Conservation (phyloP, 257 asterid species). For the Jacaranda mimosifolia region DNA sequence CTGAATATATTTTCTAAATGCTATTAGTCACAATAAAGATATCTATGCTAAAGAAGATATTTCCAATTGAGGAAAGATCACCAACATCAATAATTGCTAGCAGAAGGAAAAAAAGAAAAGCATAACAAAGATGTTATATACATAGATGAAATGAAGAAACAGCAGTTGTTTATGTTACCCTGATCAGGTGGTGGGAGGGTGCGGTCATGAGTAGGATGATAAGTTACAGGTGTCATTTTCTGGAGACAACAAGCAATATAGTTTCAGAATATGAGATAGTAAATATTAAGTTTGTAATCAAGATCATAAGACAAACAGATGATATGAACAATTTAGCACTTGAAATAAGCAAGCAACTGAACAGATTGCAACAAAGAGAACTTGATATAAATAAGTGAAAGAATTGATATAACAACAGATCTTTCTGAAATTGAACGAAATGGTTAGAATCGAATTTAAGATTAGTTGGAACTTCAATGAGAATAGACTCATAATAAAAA, state of each 20-base stretch:
- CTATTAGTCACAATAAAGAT: background rate
- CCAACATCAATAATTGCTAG: constrained; percentile 14
- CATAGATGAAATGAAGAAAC: background rate
- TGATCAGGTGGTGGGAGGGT: constrained; percentile 58
- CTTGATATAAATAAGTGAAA: constrained; percentile 10
- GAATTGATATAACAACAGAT: background rate
- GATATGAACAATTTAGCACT: background rate
- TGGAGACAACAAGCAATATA: constrained; percentile 34
- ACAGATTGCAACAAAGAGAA: constrained; percentile 5
- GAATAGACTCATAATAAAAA: too few species aligned
- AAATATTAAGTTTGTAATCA: background rate
- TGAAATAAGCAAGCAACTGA: background rate
- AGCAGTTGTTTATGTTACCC: constrained; percentile 38
- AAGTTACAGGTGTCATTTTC: constrained; percentile 55
- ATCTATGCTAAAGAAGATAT: background rate
- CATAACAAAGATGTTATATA: background rate
- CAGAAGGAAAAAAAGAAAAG: background rate
- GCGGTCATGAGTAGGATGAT: constrained; percentile 58
- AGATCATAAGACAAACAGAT: constrained; percentile 26
- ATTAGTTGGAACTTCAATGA: background rate
- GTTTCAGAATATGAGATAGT: constrained; percentile 6
- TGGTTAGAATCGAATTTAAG: background rate
- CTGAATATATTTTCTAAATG: background rate
- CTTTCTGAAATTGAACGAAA: background rate
- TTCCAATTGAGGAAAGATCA: background rate